Evolutionary conservation across 345 rosid species (phyloP).

Genomic region (Hypericum perforatum): DNA sequence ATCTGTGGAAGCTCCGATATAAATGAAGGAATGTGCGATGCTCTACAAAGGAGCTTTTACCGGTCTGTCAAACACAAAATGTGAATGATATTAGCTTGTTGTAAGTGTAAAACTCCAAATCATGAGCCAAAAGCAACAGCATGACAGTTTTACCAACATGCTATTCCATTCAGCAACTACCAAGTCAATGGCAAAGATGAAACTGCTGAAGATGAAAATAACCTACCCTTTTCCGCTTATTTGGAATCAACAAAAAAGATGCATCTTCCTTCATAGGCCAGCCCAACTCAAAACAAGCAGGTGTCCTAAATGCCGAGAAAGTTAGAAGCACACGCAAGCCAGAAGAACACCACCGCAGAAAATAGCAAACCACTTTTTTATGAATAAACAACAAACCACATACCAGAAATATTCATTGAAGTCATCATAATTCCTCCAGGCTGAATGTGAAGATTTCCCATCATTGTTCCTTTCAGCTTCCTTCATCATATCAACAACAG

Average conservation of each 20-base stretch:
- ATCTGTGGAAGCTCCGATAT: slow-evolving; percentile 85
- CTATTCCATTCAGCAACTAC: too few relatives aligned
- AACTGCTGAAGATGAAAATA: not conserved
- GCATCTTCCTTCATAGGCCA: slow-evolving; percentile 73
- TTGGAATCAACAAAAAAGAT: slow-evolving; percentile 43
- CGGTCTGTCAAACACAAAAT: slow-evolving; percentile 44
- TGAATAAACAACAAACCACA: slow-evolving; percentile 20
- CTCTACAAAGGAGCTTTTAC: slow-evolving; percentile 93
- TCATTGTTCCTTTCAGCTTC: slow-evolving; percentile 62
- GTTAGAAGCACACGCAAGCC: slow-evolving; percentile 12
- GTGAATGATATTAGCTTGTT: not conserved
- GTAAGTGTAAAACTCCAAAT: too few relatives aligned
- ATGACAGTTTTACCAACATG: too few relatives aligned
- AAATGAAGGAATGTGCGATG: slow-evolving; percentile 95
- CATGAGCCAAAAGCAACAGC: too few relatives aligned
- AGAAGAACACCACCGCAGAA: slow-evolving; percentile 1
- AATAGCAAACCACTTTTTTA: slow-evolving; percentile 13
- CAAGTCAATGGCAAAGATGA: too few relatives aligned
- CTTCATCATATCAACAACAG: slow-evolving; percentile 20
- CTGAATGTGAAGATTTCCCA: slow-evolving; percentile 95
- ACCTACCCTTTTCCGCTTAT: slow-evolving; percentile 68
- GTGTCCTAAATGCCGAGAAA: slow-evolving; percentile 51
- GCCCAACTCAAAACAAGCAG: slow-evolving; percentile 73
- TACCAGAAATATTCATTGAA: slow-evolving; percentile 98
- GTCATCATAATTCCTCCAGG: slow-evolving; percentile 98